phyloP scores from a whole-genome alignment of 352 stramenopile genomes.

The Blastocystis sp. region DNA sequence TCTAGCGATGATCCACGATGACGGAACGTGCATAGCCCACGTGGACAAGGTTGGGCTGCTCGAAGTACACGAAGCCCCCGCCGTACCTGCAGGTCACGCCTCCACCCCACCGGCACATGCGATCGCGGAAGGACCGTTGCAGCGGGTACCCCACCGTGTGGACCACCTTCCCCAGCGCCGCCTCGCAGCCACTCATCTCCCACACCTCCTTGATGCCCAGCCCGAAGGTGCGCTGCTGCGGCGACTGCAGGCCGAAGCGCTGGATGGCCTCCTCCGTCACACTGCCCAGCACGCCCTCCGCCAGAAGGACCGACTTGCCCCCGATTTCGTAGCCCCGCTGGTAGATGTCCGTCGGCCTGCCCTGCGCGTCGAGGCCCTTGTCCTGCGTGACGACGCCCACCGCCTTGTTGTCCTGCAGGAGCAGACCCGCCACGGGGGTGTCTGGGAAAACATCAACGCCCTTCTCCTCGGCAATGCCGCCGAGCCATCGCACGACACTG shows the following conservation, averaged over 20 bases:
- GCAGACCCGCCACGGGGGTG: slow-evolving; percentile 89
- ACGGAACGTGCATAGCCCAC: slow-evolving; percentile 73
- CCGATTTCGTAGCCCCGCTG: slow-evolving; percentile 93
- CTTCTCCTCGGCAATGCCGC: slow-evolving; percentile 89
- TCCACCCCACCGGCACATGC: neutral
- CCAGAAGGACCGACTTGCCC: slow-evolving; percentile 91
- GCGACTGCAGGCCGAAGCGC: slow-evolving; percentile 89
- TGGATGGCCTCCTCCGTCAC: slow-evolving; percentile 93
- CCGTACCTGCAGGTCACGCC: slow-evolving; percentile 87
- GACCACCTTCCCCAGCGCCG: slow-evolving; percentile 10
- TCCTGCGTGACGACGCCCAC: slow-evolving; percentile 94
- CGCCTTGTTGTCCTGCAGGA: slow-evolving; percentile 78
- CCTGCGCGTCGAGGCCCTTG: slow-evolving; percentile 93
- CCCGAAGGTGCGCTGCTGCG: slow-evolving; percentile 91
- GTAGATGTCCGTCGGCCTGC: slow-evolving; percentile 90
- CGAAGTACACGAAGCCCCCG: slow-evolving; percentile 98
- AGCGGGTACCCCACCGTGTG: slow-evolving; percentile 95
- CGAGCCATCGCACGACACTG: slow-evolving; percentile 93
- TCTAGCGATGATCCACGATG: slow-evolving; percentile 79
- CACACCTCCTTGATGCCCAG: slow-evolving; percentile 97
- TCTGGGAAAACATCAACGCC: slow-evolving; percentile 98
- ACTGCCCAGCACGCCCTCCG: slow-evolving; percentile 91
- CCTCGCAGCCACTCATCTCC: slow-evolving; percentile 73
- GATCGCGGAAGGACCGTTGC: slow-evolving; percentile 76
- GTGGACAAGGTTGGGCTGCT: slow-evolving; percentile 87